A percentile compares a stretch with the other conserved stretches of the same genome.
These are phyloP conservation scores for Somion occarium DNA, from an alignment of 1,284 basidiomycete species.

Conservation along the genomic window DNA sequence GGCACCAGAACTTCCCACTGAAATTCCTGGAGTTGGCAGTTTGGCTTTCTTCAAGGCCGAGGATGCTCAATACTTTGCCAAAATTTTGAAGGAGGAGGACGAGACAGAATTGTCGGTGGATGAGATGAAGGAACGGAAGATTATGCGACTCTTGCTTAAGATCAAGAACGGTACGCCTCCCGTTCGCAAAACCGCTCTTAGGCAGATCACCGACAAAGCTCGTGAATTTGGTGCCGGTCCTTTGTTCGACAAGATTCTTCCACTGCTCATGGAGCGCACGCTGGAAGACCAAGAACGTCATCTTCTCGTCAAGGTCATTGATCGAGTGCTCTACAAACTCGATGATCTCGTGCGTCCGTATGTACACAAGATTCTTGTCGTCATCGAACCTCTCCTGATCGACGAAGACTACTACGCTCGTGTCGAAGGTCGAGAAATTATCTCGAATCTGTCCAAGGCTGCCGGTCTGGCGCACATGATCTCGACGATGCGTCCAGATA, in stretches of 20 bases:
- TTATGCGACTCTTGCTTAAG: slow-evolving; percentile 98
- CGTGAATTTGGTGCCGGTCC: slow-evolving; percentile 98
- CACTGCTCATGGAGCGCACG: slow-evolving; percentile 97
- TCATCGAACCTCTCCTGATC: slow-evolving; percentile 98
- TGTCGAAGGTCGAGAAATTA: slow-evolving; percentile 99
- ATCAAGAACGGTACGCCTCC: slow-evolving; percentile 99
- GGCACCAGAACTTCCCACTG: slow-evolving; percentile 93
- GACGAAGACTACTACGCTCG: slow-evolving; percentile 99
- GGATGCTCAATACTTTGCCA: slow-evolving; percentile 97
- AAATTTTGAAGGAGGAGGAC: slow-evolving; percentile 93
- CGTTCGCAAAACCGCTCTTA: slow-evolving; percentile 94
- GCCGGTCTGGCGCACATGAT: slow-evolving; percentile 99
- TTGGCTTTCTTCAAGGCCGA: slow-evolving; percentile 98
- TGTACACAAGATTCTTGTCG: slow-evolving; percentile 98
- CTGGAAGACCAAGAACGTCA: slow-evolving; percentile 99
- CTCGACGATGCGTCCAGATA: slow-evolving; percentile 99
- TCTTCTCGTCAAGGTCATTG: slow-evolving; percentile 98
- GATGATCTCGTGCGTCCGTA: slow-evolving; percentile 99
- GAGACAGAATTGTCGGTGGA: slow-evolving; percentile 95
- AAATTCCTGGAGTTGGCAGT: slow-evolving; percentile 96
- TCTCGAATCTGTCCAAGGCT: slow-evolving; percentile 97
- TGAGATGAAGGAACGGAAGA: slow-evolving; percentile 99
- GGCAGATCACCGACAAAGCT: slow-evolving; percentile 99
- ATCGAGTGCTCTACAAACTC: slow-evolving; percentile 97
- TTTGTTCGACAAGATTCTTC: slow-evolving; percentile 99